phyloP scores from a whole-genome alignment of 352 stramenopile species.

The Phytophthora kernoviae region DNA sequence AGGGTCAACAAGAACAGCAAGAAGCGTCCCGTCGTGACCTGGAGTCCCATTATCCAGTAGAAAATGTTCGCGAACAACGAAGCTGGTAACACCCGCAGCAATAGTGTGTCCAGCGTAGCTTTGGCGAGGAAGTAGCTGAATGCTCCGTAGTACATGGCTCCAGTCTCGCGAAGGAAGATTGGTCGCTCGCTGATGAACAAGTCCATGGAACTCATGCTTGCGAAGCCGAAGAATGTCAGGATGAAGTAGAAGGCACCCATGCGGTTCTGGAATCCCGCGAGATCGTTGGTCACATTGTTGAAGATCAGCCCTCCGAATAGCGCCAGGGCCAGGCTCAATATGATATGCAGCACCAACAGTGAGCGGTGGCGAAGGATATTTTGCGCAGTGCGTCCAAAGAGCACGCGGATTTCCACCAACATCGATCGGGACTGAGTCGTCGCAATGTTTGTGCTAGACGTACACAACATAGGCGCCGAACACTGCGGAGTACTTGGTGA shows the following conservation, averaged over 20 bases:
- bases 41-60: slow-evolving; percentile 88
- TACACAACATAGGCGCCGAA: slow-evolving; percentile 19
- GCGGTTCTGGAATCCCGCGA: slow-evolving; percentile 86
- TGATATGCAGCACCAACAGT: slow-evolving; percentile 67
- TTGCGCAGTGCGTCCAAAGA: slow-evolving; percentile 68
- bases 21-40: slow-evolving; percentile 62
- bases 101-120: slow-evolving; percentile 68
- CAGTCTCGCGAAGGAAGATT: slow-evolving; percentile 81
- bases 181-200: slow-evolving; percentile 75
- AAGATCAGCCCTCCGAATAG: slow-evolving; percentile 80
- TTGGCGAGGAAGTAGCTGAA: slow-evolving; percentile 86
- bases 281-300: slow-evolving; percentile 80
- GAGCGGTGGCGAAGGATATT: slow-evolving; percentile 81
- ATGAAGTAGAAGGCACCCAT: slow-evolving; percentile 88
- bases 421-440: slow-evolving; percentile 42
- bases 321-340: slow-evolving; percentile 60
- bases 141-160: slow-evolving; percentile 78
- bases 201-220: slow-evolving; percentile 86
- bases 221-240: slow-evolving; percentile 87
- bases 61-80: slow-evolving; percentile 85
- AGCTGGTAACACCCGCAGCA: slow-evolving; percentile 75
- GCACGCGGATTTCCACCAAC: slow-evolving; percentile 66
- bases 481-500: slow-evolving; percentile 26
- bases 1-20: slow-evolving; percentile 71
- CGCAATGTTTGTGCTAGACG: slow-evolving; percentile 5